Conservation (phyloP, 345 rosid genomes). For the Eucalyptus coolabah region DNA sequence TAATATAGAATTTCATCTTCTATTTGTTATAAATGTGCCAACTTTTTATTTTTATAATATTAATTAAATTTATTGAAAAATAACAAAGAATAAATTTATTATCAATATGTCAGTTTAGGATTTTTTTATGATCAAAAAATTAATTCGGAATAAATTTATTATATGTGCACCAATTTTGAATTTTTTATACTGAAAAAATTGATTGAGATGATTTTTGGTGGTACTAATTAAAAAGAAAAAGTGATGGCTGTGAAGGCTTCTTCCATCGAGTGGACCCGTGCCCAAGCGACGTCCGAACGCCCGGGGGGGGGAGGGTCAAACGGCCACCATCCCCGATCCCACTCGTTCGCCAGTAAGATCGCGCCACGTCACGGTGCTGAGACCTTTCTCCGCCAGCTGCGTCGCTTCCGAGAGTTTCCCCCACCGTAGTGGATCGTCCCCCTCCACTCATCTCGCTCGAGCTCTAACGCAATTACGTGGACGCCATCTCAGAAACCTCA, state of each 20-base stretch:
- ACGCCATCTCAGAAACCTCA: not conserved
- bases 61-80: no score
- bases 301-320: not conserved
- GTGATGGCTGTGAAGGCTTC: not conserved
- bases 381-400: not conserved
- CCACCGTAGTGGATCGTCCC: not conserved
- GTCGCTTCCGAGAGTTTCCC: not conserved
- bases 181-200: no score
- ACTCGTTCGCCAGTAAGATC: not conserved
- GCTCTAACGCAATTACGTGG: not conserved
- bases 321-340: not conserved
- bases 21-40: accelerated
- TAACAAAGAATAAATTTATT: no score
- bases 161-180: accelerated
- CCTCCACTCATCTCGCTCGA: not conserved
- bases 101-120: accelerated
- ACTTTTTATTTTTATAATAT: no score
- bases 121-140: no score
- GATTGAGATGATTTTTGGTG: no score
- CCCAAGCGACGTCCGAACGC: not conserved
- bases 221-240: not conserved
- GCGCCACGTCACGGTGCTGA: not conserved
- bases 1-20: no score
- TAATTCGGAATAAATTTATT: accelerated
- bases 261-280: not conserved